phyloP scores from a whole-genome alignment of 2,329 filamentous ascomycete genomes.

The Colletotrichum cordylinicola region DNA sequence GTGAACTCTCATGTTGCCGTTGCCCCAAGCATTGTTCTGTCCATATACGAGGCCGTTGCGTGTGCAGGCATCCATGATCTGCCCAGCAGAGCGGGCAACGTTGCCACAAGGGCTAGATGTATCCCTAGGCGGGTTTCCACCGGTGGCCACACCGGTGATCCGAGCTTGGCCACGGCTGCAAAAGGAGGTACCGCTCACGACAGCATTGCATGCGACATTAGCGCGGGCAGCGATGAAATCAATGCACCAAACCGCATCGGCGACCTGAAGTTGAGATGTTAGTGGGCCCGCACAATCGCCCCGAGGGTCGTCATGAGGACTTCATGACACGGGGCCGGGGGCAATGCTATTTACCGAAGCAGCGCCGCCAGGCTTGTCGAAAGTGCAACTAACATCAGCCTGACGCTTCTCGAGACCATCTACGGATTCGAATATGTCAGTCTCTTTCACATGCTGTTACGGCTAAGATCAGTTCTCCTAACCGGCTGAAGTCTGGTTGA shows the following conservation, averaged over 20 bases:
- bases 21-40: conserved; percentile 1
- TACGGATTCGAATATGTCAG: background rate
- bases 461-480: background rate
- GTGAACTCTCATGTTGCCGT: conserved; percentile 1
- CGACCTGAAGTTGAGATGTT: background rate
- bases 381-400: background rate
- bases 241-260: conserved; percentile 14
- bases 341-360: background rate
- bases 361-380: background rate
- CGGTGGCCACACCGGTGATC: background rate
- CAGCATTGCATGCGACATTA: conserved; percentile 4
- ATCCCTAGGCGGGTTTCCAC: background rate
- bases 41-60: conserved; percentile 1
- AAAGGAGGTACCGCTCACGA: conserved; percentile 7
- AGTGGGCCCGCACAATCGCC: background rate
- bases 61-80: conserved; percentile 11
- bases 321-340: background rate
- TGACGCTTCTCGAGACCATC: conserved; percentile 9
- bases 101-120: conserved; percentile 3
- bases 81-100: conserved; percentile 6
- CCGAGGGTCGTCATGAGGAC: background rate
- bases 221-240: conserved; percentile 11
- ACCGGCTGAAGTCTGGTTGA: conserved; percentile 10
- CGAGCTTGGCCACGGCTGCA: conserved; percentile 8
- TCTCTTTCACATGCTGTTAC: too few relatives aligned